Percentiles rank a stretch among this genome's conserved stretches.
phyloP scores from a whole-genome alignment of 202 grass and related monocot species.

The Saccharum hybrid region DNA sequence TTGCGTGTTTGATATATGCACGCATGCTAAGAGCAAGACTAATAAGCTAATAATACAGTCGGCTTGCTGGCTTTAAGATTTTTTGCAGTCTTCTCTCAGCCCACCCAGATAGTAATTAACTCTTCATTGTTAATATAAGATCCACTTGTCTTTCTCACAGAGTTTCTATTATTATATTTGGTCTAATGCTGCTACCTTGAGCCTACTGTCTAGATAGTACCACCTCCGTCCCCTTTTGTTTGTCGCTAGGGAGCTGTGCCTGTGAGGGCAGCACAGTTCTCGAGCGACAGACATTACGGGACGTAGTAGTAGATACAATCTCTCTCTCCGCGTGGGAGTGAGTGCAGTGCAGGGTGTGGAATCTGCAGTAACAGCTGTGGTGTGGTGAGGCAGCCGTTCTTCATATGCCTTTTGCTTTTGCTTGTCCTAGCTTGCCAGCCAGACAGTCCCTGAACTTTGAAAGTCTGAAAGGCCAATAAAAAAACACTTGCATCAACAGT shows the following conservation, averaged over 20 bases:
- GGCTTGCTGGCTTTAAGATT: too few relatives aligned
- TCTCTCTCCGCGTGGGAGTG: conserved; percentile 45
- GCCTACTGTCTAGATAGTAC: neutral
- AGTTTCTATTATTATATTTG: neutral
- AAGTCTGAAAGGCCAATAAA: conserved; percentile 45
- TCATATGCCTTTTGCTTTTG: conserved; percentile 54
- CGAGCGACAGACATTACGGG: too few relatives aligned
- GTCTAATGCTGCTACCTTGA: conserved; percentile 31
- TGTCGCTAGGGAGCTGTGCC: too few relatives aligned
- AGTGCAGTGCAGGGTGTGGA: conserved; percentile 55
- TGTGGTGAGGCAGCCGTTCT: conserved; percentile 42
- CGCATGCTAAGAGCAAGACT: neutral
- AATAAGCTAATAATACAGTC: too few relatives aligned
- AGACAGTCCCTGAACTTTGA: conserved; percentile 30
- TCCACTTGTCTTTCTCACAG: too few relatives aligned
- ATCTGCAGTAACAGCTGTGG: conserved; percentile 56
- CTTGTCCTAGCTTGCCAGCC: conserved; percentile 46
- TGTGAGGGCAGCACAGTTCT: too few relatives aligned
- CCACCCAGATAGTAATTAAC: too few relatives aligned
- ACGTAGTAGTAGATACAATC: neutral
- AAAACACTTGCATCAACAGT: conserved; percentile 26
- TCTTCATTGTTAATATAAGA: too few relatives aligned
- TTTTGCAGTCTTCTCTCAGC: too few relatives aligned
- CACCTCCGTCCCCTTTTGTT: conserved; percentile 37
- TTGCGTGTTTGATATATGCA: conserved; percentile 34